Evolutionary conservation across 2,329 filamentous ascomycete genomes (phyloP).

Genomic region (Aspergillus carbonarius): DNA sequence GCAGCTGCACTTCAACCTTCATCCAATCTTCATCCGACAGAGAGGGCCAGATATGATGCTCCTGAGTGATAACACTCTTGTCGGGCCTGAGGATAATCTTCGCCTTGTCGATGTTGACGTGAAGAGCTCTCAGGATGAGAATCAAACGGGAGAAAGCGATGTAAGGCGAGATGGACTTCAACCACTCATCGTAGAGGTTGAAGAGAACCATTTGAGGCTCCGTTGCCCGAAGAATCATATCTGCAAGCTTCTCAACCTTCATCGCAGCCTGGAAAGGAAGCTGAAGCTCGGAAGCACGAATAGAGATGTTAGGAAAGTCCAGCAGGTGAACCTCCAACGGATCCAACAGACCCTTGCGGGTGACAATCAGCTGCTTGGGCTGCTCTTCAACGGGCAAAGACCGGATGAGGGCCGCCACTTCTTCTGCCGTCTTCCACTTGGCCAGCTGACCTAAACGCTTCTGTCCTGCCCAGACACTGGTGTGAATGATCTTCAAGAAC

Average conservation of each 20-base stretch:
- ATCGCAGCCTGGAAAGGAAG: conserved; percentile 98
- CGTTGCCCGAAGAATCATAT: conserved; percentile 97
- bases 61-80: conserved; percentile 96
- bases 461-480: conserved; percentile 97
- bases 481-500: conserved; percentile 99
- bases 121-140: conserved; percentile 86
- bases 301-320: conserved; percentile 98
- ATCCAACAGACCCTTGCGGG: conserved; percentile 93
- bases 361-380: conserved; percentile 97
- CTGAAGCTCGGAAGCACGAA: conserved; percentile 93
- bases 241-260: conserved; percentile 98
- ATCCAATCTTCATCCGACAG: conserved; percentile 97
- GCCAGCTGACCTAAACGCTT: conserved; percentile 97
- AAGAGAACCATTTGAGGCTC: conserved; percentile 99
- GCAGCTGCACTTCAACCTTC: conserved; percentile 95
- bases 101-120: conserved; percentile 98
- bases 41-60: conserved; percentile 98
- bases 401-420: conserved; percentile 95
- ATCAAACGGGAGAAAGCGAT: conserved; percentile 96
- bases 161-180: conserved; percentile 97
- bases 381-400: conserved; percentile 97
- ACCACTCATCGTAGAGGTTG: conserved; percentile 98
- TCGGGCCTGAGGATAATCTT: conserved; percentile 93
- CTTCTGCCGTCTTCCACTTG: conserved; percentile 99
- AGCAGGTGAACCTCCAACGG: conserved; percentile 95